These are phyloP conservation scores for Smithsoniella earleae DNA, from an alignment of 163 green algal species.

Conservation along the genomic window DNA sequence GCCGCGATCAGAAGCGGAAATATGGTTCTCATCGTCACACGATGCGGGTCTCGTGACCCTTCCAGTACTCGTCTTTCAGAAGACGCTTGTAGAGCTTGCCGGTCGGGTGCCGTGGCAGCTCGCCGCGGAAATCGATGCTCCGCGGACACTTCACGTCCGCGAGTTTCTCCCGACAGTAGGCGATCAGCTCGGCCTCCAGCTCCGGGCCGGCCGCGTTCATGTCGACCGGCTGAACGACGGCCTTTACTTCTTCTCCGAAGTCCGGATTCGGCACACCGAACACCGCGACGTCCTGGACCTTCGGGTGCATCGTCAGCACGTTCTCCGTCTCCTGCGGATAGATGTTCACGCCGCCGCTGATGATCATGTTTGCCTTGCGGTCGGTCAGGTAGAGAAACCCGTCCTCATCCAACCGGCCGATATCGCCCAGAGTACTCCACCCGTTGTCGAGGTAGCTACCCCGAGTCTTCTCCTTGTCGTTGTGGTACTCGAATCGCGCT, in stretches of 20 bases:
- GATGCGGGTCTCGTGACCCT: too few relatives aligned
- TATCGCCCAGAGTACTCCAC: too few relatives aligned
- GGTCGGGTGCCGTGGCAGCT: background rate
- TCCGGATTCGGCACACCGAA: background rate
- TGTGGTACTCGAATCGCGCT: too few relatives aligned
- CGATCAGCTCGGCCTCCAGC: background rate
- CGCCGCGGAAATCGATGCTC: background rate
- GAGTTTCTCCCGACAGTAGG: background rate
- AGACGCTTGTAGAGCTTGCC: background rate
- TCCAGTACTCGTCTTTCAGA: too few relatives aligned
- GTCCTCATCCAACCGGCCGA: too few relatives aligned
- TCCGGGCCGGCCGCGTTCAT: background rate
- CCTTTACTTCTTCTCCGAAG: background rate
- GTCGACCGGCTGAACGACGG: background rate
- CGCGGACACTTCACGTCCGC: background rate
- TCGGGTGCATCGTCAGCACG: background rate
- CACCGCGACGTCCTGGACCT: background rate
- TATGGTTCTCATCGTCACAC: too few relatives aligned
- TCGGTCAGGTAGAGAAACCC: background rate
- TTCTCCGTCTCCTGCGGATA: background rate
- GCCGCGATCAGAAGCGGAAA: too few relatives aligned
- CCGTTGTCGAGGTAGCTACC: too few relatives aligned
- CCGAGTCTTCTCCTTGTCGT: too few relatives aligned
- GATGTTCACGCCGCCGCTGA: background rate
- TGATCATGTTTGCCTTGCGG: background rate